Percentiles rank a stretch among this genome's conserved stretches.
Evolutionary conservation across 106 monocot species (phyloP).

Genomic region (Agapanthus africanus): DNA sequence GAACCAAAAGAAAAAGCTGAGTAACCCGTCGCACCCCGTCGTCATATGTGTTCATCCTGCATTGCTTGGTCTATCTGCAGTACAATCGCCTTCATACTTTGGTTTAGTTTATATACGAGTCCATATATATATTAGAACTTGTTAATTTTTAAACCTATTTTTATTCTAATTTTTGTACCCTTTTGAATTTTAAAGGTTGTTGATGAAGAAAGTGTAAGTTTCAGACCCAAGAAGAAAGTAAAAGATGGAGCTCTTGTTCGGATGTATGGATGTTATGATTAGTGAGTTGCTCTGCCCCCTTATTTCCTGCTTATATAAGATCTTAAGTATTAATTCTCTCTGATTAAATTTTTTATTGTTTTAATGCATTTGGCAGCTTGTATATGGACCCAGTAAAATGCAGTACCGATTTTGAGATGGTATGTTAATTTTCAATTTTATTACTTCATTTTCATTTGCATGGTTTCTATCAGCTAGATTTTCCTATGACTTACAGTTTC

Average conservation of each 20-base stretch:
- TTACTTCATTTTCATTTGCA: neutral
- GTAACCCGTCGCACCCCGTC: too few relatives aligned
- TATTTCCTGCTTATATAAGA: neutral
- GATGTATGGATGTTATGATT: conserved; percentile 45
- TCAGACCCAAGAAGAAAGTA: conserved; percentile 26
- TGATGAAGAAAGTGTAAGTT: conserved; percentile 19
- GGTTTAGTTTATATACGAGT: neutral
- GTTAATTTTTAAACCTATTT: neutral
- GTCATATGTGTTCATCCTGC: neutral
- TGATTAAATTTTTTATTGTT: neutral
- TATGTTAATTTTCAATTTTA: conserved; percentile 14
- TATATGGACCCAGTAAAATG: conserved; percentile 36
- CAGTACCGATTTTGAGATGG: conserved; percentile 33
- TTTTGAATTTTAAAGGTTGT: conserved; percentile 24
- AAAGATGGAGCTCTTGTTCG: conserved; percentile 37
- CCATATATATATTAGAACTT: neutral
- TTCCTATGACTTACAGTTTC: conserved; percentile 9
- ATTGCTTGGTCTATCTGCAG: neutral
- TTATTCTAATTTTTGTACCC: neutral
- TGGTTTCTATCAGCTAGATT: neutral
- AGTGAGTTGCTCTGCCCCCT: conserved; percentile 25
- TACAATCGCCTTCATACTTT: neutral
- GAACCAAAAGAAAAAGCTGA: too few relatives aligned
- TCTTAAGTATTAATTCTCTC: neutral
- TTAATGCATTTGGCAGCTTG: conserved; percentile 16